These are phyloP conservation scores for California macrophylla DNA, from an alignment of 441 rosid genomes.

Conservation along the genomic window DNA sequence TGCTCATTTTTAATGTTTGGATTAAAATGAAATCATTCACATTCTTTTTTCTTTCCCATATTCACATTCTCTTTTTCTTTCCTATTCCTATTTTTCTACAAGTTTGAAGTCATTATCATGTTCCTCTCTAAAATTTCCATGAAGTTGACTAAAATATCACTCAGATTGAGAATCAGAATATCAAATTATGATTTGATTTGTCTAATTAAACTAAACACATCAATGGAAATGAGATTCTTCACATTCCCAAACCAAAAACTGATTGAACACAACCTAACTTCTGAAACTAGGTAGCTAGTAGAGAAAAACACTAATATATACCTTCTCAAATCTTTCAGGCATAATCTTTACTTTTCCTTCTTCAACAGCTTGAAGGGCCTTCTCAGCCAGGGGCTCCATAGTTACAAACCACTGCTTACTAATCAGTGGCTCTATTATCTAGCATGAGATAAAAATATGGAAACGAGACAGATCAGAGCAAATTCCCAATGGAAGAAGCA, in stretches of 20 bases:
- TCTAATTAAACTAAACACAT: neutral
- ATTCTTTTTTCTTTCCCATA: neutral
- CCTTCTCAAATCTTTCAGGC: constrained; percentile 98
- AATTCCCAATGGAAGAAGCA: constrained; percentile 7
- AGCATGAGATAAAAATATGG: constrained; percentile 11
- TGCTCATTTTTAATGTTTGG: neutral
- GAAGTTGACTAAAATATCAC: neutral
- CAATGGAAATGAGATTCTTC: neutral
- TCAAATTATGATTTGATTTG: neutral
- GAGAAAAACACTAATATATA: constrained; percentile 14
- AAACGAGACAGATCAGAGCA: constrained; percentile 18
- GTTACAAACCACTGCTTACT: constrained; percentile 97
- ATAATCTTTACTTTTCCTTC: constrained; percentile 60
- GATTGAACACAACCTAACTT: neutral
- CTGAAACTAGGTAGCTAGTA: neutral
- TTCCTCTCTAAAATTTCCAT: neutral
- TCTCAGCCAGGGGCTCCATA: constrained; percentile 91
- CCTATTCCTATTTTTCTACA: neutral
- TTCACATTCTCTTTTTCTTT: no score
- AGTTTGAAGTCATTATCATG: neutral
- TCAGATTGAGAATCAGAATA: neutral
- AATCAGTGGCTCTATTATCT: constrained; percentile 88
- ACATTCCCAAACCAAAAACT: neutral
- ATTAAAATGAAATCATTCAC: neutral
- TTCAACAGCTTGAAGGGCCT: constrained; percentile 83